Base-by-base conservation (phyloP, 2,329 filamentous ascomycete species). In the Penicillium sp. region DNA sequence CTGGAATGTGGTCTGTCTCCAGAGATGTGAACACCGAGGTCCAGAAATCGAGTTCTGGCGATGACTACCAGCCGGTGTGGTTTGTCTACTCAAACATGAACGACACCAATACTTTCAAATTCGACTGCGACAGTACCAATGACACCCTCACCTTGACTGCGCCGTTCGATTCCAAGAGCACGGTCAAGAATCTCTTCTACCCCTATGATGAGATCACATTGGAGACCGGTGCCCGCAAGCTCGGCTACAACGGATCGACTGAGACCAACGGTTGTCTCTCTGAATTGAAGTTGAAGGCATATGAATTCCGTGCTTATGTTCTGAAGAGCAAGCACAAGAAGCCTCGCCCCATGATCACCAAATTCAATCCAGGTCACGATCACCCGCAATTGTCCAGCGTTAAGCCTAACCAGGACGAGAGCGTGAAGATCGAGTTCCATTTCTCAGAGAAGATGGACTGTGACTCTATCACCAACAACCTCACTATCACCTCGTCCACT, bases 381-480 rank as follows among this genome's bases (percentile, higher is more conserved):
- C 66, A 69, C 1, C 80, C 83, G 3, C 63, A 86, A 4, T 54
- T 77, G 16, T 85, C 84, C 0, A 78, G 70, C 22, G 76, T 76
- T n/a, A 58, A 56, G 1, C 66, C 73, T 1, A 69, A 73, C 29
- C 60, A 70, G 18, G 60, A 72, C 8, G 79, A 82, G 50, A 73
- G 76, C 6, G 72, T 88, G 43, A 75, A 81, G 47, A 57, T 64
- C 32, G 60, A 58, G 32, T 14, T 88, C 8, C 78, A 83, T 42
- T 88, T 86, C 67, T 86, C 84, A 0, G 73, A 75, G 7, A 70
- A 78, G 39, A 87, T 88, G 85, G 73, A 83, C 60, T 88, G 85
- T 66, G 72, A 79, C 21, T 76, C 74, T 0, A 71, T 87, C 16
- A 79, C 75, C 0, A 66, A 77, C 2, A 73, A 73, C 8, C 73